These are phyloP conservation scores for Stachybotrys chartarum DNA, from an alignment of 2,329 filamentous ascomycete genomes.

Conservation along the genomic window DNA sequence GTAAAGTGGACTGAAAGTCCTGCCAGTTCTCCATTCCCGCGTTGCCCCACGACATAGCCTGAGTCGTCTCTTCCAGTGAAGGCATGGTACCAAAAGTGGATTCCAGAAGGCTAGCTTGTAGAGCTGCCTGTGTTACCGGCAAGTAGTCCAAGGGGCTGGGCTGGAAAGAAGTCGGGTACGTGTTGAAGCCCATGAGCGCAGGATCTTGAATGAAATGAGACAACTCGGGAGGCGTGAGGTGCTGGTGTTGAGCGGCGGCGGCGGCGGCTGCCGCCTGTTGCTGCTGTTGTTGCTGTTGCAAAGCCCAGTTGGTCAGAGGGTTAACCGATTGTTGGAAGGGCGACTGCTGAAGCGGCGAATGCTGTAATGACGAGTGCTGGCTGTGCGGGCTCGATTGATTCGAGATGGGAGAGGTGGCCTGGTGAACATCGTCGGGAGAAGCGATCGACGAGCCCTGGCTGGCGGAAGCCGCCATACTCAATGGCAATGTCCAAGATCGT, in stretches of 20 bases:
- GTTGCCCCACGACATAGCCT: constrained; percentile 51
- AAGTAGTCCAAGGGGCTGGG: constrained; percentile 53
- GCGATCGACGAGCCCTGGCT: constrained; percentile 36
- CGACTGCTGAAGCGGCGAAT: constrained; percentile 43
- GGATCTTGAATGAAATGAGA: constrained; percentile 50
- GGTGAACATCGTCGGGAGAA: constrained; percentile 40
- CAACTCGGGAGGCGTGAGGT: constrained; percentile 37
- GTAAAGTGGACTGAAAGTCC: constrained; percentile 60
- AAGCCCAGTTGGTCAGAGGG: constrained; percentile 54
- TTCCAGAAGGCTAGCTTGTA: constrained; percentile 58
- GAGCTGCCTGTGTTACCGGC: constrained; percentile 53
- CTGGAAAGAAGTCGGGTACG: constrained; percentile 45
- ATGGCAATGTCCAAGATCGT: constrained; percentile 42
- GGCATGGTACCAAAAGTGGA: constrained; percentile 53
- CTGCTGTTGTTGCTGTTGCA: constrained; percentile 47
- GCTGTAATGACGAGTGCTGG: constrained; percentile 41
- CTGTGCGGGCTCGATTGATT: constrained; percentile 45
- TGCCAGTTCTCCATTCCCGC: constrained; percentile 68
- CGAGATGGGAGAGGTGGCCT: constrained; percentile 41
- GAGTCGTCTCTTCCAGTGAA: constrained; percentile 46
- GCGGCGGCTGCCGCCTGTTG: constrained; percentile 16
- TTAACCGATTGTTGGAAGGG: constrained; percentile 45
- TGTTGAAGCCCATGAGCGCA: constrained; percentile 47
- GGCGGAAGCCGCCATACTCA: constrained; percentile 42
- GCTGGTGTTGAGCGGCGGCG: constrained; percentile 20